Base-by-base conservation (phyloP, 495 filamentous ascomycete genomes). In the Penicillium parvum region DNA sequence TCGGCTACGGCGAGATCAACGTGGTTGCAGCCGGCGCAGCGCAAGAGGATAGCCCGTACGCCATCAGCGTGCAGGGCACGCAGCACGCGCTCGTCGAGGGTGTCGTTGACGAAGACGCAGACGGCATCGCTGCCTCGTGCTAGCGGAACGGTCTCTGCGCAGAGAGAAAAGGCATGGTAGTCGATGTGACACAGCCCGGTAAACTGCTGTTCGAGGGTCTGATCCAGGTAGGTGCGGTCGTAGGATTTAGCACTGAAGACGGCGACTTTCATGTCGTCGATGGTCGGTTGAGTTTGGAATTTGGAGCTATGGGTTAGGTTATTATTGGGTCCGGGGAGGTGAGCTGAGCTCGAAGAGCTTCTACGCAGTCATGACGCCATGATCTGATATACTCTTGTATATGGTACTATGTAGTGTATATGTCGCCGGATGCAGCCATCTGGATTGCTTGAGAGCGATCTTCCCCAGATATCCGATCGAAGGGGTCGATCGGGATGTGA, bases 81-180 rank as follows among this genome's bases (percentile, higher is more conserved):
- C 21, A 84, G 67, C 35, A 85, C 79, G 2, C 53, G 45, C 3
- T 52, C 69, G 43, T 70, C 53, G 26, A 83, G 68, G 4, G 53
- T 65, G 63, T 86, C 83, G 65, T 86, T 86, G 43, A 86, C 83
- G 58, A 86, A 86, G 57, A 79, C 79, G 64, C 82, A 85, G 38
- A 86, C 68, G 40, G 82, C 83, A 25, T 69, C 62, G 46, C 73
- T 65, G 42, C 61, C 74, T 7, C 55, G 45, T 2, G 79, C 79
- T 15, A 85, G 70, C 2, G 74, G 41, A 1, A 70, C 77, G 7
- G 83, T 86, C 17, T 79, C 69, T 32, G 59, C 32, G n/a, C 63
- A 66, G 1, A 83, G 69, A 7, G 78, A 46, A 52, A 81, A 80
- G 38, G 74, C 63, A 61, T 82, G 78, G 54, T 71, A 79, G 48